Conservation (phyloP, 495 filamentous ascomycete genomes). For the Penicillium manginii region DNA sequence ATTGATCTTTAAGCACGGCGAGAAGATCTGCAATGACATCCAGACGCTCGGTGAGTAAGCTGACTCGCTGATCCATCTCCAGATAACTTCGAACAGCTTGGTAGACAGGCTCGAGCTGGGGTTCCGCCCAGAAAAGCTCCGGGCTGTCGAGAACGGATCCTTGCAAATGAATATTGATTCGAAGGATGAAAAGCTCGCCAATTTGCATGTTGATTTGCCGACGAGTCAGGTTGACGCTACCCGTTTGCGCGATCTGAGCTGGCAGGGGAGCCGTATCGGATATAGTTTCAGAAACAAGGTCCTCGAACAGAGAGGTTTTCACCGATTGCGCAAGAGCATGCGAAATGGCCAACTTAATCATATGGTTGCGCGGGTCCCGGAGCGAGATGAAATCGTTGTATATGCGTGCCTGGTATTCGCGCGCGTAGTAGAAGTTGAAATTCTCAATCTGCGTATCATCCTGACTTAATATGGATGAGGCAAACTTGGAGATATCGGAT, state of each 20-base stretch:
- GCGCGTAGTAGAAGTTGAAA: constrained; percentile 99
- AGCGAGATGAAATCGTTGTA: constrained; percentile 99
- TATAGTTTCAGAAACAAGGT: constrained; percentile 91
- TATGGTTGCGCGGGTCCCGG: constrained; percentile 90
- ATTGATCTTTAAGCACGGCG: constrained; percentile 92
- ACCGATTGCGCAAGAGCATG: constrained; percentile 94
- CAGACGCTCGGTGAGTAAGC: constrained; percentile 83
- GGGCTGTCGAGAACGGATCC: constrained; percentile 96
- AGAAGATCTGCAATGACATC: constrained; percentile 94
- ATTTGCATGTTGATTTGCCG: constrained; percentile 97
- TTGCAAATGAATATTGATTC: constrained; percentile 97
- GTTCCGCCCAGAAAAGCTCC: constrained; percentile 98
- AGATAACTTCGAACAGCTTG: constrained; percentile 92
- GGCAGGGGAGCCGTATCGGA: constrained; percentile 87
- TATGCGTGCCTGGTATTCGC: constrained; percentile 94
- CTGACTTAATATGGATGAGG: constrained; percentile 80
- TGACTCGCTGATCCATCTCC: constrained; percentile 97
- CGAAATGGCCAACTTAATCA: constrained; percentile 96
- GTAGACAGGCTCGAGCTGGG: constrained; percentile 93
- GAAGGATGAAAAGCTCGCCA: constrained; percentile 93
- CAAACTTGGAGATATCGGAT: constrained; percentile 95
- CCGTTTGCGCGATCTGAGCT: constrained; percentile 84
- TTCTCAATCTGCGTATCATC: constrained; percentile 94
- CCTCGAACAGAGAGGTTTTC: constrained; percentile 96
- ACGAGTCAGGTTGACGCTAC: constrained; percentile 82